These are phyloP conservation scores for Apiospora saccharicola DNA, from an alignment of 2,329 filamentous ascomycete genomes.

Conservation along the genomic window DNA sequence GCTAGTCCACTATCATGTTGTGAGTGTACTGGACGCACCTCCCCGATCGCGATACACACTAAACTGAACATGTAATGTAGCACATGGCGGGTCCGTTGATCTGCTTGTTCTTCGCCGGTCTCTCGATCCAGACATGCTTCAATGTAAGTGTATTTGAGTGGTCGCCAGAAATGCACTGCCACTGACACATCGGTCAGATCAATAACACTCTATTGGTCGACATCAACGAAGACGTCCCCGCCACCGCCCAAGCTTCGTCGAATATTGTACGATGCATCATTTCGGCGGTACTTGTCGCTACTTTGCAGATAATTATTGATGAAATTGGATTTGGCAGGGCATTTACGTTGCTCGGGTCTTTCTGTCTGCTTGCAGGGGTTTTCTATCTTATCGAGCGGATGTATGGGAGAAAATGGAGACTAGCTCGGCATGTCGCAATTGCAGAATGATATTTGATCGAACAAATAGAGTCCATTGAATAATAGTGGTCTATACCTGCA, in stretches of 20 bases:
- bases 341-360: conserved; percentile 4
- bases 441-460: not conserved
- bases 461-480: too few species aligned
- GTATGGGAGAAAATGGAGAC: too few species aligned
- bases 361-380: not conserved
- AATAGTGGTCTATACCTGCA: too few species aligned
- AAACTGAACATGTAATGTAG: not conserved
- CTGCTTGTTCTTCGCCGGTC: not conserved
- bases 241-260: conserved; percentile 1
- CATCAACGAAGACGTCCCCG: conserved; percentile 15
- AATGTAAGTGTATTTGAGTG: not conserved
- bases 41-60: not conserved
- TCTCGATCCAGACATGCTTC: not conserved
- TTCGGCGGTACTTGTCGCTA: not conserved
- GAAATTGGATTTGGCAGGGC: conserved; percentile 2
- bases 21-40: not conserved
- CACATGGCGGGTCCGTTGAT: not conserved
- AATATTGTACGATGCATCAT: not conserved
- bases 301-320: not conserved
- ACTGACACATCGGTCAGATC: not conserved
- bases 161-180: not conserved
- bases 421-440: not conserved
- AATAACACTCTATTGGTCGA: conserved; percentile 10
- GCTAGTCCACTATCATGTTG: not conserved
- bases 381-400: not conserved